A percentile compares a stretch with the other conserved stretches of the same genome.
phyloP scores from a whole-genome alignment of 257 asterid genomes.

The Gentiana dahurica region DNA sequence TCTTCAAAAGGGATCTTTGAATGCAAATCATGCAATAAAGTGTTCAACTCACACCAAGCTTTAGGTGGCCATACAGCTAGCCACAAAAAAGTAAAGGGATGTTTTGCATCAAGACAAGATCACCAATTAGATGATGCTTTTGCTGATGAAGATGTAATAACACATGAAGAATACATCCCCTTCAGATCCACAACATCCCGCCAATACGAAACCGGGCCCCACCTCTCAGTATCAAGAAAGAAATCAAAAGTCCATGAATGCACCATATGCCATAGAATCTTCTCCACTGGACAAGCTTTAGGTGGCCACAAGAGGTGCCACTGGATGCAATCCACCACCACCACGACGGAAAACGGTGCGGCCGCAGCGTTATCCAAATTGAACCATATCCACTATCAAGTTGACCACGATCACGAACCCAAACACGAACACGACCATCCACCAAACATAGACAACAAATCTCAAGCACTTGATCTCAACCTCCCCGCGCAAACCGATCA shows the following conservation, averaged over 20 bases:
- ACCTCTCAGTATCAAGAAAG: slow-evolving; percentile 33
- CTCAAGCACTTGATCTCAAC: slow-evolving; percentile 69
- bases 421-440: neutral
- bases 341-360: slow-evolving; percentile 3
- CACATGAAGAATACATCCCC: slow-evolving; percentile 36
- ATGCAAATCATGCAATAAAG: slow-evolving; percentile 89
- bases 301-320: slow-evolving; percentile 98
- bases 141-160: slow-evolving; percentile 27
- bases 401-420: slow-evolving; percentile 3
- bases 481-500: slow-evolving; percentile 59
- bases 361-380: slow-evolving; percentile 29
- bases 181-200: slow-evolving; percentile 26
- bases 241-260: slow-evolving; percentile 79
- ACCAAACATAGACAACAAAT: slow-evolving; percentile 12
- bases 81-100: slow-evolving; percentile 86
- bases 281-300: slow-evolving; percentile 80
- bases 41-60: slow-evolving; percentile 93
- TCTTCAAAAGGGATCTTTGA: slow-evolving; percentile 57
- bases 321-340: slow-evolving; percentile 68
- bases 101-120: slow-evolving; percentile 76
- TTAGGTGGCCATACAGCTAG: slow-evolving; percentile 92
- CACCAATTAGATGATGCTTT: slow-evolving; percentile 18
- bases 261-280: slow-evolving; percentile 82
- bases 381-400: slow-evolving; percentile 24
- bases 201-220: slow-evolving; percentile 36